These are phyloP conservation scores for Mediolabrus comicus DNA, from an alignment of 108 stramenopile genomes.

Conservation along the genomic window DNA sequence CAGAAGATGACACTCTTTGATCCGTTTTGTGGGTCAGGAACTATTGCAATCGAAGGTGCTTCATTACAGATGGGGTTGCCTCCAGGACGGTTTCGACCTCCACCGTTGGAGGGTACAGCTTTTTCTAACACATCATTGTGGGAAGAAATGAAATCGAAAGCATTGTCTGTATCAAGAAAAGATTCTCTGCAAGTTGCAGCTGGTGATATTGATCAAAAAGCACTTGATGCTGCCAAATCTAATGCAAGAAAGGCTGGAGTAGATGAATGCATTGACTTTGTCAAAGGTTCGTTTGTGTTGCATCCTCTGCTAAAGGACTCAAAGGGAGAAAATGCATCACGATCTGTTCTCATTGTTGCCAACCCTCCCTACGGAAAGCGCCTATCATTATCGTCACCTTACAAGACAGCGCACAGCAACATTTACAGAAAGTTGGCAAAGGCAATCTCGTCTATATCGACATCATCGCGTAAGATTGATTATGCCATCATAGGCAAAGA, in stretches of 20 bases:
- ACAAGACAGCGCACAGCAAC: background rate
- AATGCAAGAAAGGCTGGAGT: constrained; percentile 78
- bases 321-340: background rate
- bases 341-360: constrained; percentile 44
- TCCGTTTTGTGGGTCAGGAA: constrained; percentile 84
- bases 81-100: constrained; percentile 59
- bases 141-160: constrained; percentile 33
- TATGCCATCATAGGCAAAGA: constrained; percentile 37
- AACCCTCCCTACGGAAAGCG: constrained; percentile 79
- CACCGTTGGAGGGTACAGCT: constrained; percentile 55
- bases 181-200: background rate
- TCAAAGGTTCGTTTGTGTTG: constrained; percentile 32
- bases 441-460: background rate
- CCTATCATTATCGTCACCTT: background rate
- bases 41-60: constrained; percentile 76
- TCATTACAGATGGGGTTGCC: constrained; percentile 57
- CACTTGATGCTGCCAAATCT: constrained; percentile 48
- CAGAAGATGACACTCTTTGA: constrained; percentile 45
- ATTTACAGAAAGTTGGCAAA: constrained; percentile 29
- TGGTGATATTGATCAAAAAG: constrained; percentile 13
- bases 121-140: constrained; percentile 44
- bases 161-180: constrained; percentile 9
- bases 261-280: constrained; percentile 40
- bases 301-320: constrained; percentile 30
- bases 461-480: background rate